A percentile compares a stretch with the other conserved stretches of the same genome.
These are phyloP conservation scores for Aureobasidium pullulans DNA, from an alignment of 2,329 filamentous ascomycete genomes.

Conservation along the genomic window DNA sequence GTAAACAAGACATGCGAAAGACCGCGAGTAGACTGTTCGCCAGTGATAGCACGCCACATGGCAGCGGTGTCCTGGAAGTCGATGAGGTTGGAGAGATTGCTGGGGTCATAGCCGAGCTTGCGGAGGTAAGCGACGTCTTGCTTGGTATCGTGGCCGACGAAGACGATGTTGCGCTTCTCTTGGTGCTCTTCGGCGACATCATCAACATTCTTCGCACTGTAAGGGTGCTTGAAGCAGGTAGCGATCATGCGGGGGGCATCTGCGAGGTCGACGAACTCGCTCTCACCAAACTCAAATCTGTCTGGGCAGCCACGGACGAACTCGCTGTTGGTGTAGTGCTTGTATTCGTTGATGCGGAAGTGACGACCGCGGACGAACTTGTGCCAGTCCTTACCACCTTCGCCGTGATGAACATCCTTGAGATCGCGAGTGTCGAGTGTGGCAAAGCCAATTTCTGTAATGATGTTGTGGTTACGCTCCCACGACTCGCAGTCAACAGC, in stretches of 20 bases:
- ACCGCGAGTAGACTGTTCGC: conserved; percentile 45
- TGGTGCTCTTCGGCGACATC: neutral
- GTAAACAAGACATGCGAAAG: conserved; percentile 56
- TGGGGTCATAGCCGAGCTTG: conserved; percentile 55
- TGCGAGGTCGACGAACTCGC: conserved; percentile 45
- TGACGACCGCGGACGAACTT: conserved; percentile 62
- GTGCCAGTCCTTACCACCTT: conserved; percentile 59
- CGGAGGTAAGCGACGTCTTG: conserved; percentile 63
- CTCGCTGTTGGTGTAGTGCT: conserved; percentile 56
- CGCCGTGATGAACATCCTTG: conserved; percentile 50
- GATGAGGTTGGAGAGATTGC: conserved; percentile 46
- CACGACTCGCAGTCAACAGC: conserved; percentile 77
- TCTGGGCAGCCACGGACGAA: conserved; percentile 69
- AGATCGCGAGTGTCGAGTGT: conserved; percentile 66
- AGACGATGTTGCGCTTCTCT: conserved; percentile 53
- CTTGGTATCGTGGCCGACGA: conserved; percentile 69
- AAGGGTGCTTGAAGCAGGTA: conserved; percentile 51
- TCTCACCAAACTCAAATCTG: conserved; percentile 63
- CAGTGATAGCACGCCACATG: conserved; percentile 59
- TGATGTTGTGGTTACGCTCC: conserved; percentile 55
- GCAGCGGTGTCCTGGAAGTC: conserved; percentile 66
- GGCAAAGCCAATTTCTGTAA: conserved; percentile 84
- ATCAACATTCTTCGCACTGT: neutral
- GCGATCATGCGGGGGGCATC: conserved; percentile 43
- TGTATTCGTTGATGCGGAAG: conserved; percentile 65